Conservation (phyloP, 1,284 basidiomycete genomes). For the Tranzscheliella williamsii region DNA sequence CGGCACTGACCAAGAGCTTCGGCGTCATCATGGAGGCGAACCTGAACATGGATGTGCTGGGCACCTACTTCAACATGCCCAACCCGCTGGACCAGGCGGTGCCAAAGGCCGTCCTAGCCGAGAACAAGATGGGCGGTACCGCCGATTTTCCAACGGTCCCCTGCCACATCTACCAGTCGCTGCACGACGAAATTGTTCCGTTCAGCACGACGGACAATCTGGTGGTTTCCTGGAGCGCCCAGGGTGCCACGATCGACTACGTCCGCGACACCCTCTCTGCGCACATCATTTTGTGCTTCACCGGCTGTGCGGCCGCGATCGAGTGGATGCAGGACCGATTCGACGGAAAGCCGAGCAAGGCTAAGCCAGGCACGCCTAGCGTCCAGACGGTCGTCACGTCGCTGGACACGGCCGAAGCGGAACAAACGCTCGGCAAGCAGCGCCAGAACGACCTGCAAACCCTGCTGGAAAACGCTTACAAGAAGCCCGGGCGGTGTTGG, state of each 20-base stretch:
- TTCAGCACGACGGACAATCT: slow-evolving; percentile 31
- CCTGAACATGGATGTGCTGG: slow-evolving; percentile 19
- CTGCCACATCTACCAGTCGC: slow-evolving; percentile 49
- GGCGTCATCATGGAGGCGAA: slow-evolving; percentile 18
- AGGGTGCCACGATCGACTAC: slow-evolving; percentile 41
- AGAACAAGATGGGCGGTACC: slow-evolving; percentile 34
- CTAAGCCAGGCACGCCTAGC: slow-evolving; percentile 11
- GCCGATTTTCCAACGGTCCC: slow-evolving; percentile 18
- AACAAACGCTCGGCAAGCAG: slow-evolving; percentile 14
- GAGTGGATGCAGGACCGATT: slow-evolving; percentile 40
- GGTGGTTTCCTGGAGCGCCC: slow-evolving; percentile 20
- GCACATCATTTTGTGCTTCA: slow-evolving; percentile 35
- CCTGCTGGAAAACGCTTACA: slow-evolving; percentile 21
- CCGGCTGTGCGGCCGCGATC: slow-evolving; percentile 19
- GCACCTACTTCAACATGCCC: slow-evolving; percentile 29
- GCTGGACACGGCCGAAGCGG: slow-evolving; percentile 21
- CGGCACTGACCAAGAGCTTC: slow-evolving; percentile 28
- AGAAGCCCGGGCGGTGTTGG: slow-evolving; percentile 11
- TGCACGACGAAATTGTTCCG: slow-evolving; percentile 50
- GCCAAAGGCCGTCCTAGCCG: slow-evolving; percentile 12
- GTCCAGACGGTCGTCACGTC: slow-evolving; percentile 18
- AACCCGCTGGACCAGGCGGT: slow-evolving; percentile 7
- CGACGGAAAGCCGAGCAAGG: slow-evolving; percentile 13
- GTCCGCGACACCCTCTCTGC: slow-evolving; percentile 11
- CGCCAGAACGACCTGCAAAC: slow-evolving; percentile 18